A percentile compares a stretch with the other conserved stretches of the same genome.
Evolutionary conservation across 768 basidiomycete species (phyloP).

Genomic region (Amanita brunnescens): DNA sequence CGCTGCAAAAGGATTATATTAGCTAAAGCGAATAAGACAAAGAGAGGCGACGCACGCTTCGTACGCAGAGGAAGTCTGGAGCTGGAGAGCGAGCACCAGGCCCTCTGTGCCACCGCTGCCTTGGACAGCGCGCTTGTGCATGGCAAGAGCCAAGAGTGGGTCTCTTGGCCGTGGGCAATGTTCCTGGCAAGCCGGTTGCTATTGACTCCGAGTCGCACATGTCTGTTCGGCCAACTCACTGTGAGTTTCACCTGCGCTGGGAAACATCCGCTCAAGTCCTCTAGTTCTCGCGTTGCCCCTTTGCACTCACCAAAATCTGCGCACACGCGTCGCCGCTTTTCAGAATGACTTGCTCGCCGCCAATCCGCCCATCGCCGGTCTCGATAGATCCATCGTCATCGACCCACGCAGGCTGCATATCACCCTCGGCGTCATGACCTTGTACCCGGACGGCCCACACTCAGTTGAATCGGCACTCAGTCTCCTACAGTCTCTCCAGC

Average conservation of each 20-base stretch:
- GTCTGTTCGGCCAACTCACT: slow-evolving; percentile 22
- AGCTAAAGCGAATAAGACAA: neutral
- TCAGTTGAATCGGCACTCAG: slow-evolving; percentile 33
- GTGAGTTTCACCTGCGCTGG: too few species aligned
- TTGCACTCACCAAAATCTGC: slow-evolving; percentile 32
- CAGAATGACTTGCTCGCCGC: slow-evolving; percentile 33
- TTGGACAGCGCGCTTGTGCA: too few species aligned
- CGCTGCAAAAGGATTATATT: slow-evolving; percentile 30
- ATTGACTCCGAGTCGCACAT: too few species aligned
- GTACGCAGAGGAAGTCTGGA: slow-evolving; percentile 15
- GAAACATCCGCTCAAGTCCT: too few species aligned
- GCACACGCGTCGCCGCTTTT: slow-evolving; percentile 28
- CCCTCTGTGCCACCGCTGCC: too few species aligned
- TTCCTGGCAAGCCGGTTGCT: too few species aligned
- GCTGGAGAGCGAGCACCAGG: neutral
- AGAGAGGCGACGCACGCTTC: slow-evolving; percentile 35
- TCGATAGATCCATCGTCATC: slow-evolving; percentile 54
- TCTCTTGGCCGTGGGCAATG: too few species aligned
- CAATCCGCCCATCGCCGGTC: slow-evolving; percentile 31
- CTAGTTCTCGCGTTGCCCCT: slow-evolving; percentile 27
- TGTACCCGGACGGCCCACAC: slow-evolving; percentile 22
- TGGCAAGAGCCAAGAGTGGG: too few species aligned
- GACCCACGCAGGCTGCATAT: slow-evolving; percentile 55
- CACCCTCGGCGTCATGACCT: slow-evolving; percentile 68
- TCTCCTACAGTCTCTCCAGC: slow-evolving; percentile 33